phyloP scores from a whole-genome alignment of 2,329 filamentous ascomycete species.

The Colletotrichum lupini region DNA sequence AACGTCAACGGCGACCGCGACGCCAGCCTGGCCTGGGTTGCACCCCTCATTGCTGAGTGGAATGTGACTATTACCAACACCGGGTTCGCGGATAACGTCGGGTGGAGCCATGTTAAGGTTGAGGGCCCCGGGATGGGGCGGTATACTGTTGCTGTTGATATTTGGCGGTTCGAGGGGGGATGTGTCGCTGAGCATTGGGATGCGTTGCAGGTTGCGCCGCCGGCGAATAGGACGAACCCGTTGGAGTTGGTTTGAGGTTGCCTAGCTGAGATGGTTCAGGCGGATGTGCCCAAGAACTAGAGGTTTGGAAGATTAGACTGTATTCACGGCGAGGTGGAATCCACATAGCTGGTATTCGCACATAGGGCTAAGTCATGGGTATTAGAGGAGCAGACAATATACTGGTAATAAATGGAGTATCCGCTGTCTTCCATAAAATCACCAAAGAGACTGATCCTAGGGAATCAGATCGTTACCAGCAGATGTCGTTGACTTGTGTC shows the following conservation, averaged over 20 bases:
- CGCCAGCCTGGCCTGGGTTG: not conserved
- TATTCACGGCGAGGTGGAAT: no score
- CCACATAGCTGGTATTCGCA: no score
- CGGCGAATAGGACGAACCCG: slow-evolving; percentile 8
- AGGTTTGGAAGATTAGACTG: no score
- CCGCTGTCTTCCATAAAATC: no score
- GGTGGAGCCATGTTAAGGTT: not conserved
- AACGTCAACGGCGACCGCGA: slow-evolving; percentile 3
- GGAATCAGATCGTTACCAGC: no score
- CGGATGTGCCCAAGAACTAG: no score
- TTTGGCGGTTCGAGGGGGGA: slow-evolving; percentile 3
- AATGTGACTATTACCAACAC: not conserved
- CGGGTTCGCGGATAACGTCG: slow-evolving; percentile 3
- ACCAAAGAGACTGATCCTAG: no score
- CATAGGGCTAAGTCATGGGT: no score
- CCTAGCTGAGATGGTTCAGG: no score
- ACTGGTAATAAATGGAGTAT: no score
- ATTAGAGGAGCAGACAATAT: no score
- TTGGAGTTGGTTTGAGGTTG: not conserved
- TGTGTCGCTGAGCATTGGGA: slow-evolving; percentile 10
- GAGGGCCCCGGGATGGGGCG: not conserved
- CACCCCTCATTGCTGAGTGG: slow-evolving; percentile 1
- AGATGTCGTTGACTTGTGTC: no score
- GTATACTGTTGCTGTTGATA: slow-evolving; percentile 8
- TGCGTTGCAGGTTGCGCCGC: slow-evolving; percentile 1